Evolutionary conservation across 352 stramenopile genomes (phyloP).

Genomic region (Globisporangium alternatum): DNA sequence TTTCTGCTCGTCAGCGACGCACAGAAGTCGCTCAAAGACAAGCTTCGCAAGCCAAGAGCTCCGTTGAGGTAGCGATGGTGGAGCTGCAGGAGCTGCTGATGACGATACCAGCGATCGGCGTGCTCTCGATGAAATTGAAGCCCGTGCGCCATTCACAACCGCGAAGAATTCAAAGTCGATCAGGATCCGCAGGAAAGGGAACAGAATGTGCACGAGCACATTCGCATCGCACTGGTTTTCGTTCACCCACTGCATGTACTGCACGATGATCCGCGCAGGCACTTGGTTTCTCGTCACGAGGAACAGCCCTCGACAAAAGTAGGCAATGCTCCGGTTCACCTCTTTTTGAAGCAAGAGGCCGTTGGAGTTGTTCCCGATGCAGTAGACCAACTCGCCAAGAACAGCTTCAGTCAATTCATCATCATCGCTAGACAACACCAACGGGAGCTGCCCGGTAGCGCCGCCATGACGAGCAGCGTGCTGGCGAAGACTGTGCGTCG

Average conservation of each 20-base stretch:
- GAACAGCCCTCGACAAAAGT: conserved; percentile 57
- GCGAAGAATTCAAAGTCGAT: conserved; percentile 75
- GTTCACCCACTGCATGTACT: conserved; percentile 44
- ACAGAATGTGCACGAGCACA: conserved; percentile 59
- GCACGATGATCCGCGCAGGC: conserved; percentile 36
- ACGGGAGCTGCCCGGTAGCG: conserved; percentile 11
- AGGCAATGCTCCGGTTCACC: conserved; percentile 58
- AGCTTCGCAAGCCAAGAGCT: conserved; percentile 48
- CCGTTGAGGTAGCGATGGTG: background rate
- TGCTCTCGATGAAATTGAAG: background rate
- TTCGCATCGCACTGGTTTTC: conserved; percentile 39
- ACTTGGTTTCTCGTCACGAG: conserved; percentile 46
- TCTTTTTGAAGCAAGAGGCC: conserved; percentile 59
- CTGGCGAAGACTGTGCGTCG: conserved; percentile 32
- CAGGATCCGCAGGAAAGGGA: conserved; percentile 61
- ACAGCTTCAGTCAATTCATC: conserved; percentile 45
- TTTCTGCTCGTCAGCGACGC: conserved; percentile 52
- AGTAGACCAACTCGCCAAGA: conserved; percentile 35
- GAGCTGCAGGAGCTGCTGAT: background rate
- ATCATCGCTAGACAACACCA: conserved; percentile 21
- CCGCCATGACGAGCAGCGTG: background rate
- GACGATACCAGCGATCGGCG: background rate
- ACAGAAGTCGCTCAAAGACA: conserved; percentile 49
- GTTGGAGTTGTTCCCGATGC: conserved; percentile 28
- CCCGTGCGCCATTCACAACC: conserved; percentile 42